These are phyloP conservation scores for Jacaranda mimosifolia DNA, from an alignment of 257 asterid species.

Conservation along the genomic window DNA sequence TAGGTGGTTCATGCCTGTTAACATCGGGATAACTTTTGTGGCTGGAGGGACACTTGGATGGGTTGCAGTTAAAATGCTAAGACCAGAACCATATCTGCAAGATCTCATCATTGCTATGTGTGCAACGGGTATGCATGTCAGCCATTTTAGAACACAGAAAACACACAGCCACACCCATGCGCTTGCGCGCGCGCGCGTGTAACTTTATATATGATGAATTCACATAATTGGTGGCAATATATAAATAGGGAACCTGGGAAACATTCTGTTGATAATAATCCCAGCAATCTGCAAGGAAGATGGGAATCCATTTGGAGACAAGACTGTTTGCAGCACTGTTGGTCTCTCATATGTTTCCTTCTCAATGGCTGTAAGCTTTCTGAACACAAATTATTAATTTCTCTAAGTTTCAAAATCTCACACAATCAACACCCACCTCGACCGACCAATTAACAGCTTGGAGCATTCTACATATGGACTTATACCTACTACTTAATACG, in stretches of 20 bases:
- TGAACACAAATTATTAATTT: no score
- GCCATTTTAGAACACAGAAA: no score
- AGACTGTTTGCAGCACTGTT: slow-evolving; percentile 47
- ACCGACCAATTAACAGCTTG: slow-evolving; percentile 60
- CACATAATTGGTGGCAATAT: not conserved
- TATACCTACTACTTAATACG: slow-evolving; percentile 65
- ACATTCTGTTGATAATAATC: slow-evolving; percentile 69
- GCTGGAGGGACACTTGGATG: slow-evolving; percentile 84
- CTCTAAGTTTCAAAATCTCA: no score
- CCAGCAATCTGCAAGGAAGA: slow-evolving; percentile 83
- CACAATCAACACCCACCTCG: no score
- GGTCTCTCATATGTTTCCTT: slow-evolving; percentile 85
- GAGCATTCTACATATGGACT: slow-evolving; percentile 89
- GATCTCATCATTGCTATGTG: slow-evolving; percentile 73
- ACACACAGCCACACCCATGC: no score
- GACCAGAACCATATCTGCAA: slow-evolving; percentile 72
- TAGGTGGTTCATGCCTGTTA: slow-evolving; percentile 98
- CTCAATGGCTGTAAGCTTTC: slow-evolving; percentile 81
- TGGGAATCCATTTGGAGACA: slow-evolving; percentile 85
- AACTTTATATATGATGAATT: not conserved
- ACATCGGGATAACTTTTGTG: slow-evolving; percentile 76
- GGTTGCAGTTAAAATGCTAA: slow-evolving; percentile 74
- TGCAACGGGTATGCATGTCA: slow-evolving; percentile 62
- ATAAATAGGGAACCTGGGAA: slow-evolving; percentile 78
- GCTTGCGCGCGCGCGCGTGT: not conserved